These are phyloP conservation scores for Apiotrichum mycotoxinovorans DNA, from an alignment of 1,284 basidiomycete genomes.

Conservation along the genomic window DNA sequence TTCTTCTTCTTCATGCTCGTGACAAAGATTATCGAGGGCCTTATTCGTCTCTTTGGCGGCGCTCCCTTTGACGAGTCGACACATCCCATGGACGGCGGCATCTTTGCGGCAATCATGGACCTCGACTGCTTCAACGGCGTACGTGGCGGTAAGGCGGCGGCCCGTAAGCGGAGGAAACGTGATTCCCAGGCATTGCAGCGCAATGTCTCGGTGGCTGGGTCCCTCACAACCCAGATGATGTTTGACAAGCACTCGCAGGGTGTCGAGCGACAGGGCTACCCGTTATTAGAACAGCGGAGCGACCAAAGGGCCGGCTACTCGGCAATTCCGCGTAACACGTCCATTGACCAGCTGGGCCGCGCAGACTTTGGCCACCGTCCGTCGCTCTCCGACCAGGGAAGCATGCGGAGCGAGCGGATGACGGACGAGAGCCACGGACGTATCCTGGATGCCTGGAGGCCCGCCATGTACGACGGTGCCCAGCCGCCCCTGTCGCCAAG, in stretches of 20 bases:
- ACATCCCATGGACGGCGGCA: conserved; percentile 73
- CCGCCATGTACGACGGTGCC: not conserved
- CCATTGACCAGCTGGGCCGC: conserved; percentile 11
- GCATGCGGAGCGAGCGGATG: conserved; percentile 11
- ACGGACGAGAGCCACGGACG: conserved; percentile 25
- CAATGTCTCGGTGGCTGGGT: conserved; percentile 43
- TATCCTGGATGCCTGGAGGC: conserved; percentile 38
- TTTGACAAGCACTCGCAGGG: conserved; percentile 48
- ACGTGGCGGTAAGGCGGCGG: conserved; percentile 65
- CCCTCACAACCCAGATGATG: conserved; percentile 50
- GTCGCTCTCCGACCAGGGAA: conserved; percentile 15
- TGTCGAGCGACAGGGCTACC: conserved; percentile 23
- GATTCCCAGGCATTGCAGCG: conserved; percentile 41
- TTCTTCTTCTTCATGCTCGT: conserved; percentile 74
- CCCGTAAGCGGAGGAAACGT: conserved; percentile 51
- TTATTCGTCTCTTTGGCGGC: conserved; percentile 71
- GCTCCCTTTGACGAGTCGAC: conserved; percentile 80
- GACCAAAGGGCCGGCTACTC: conserved; percentile 17
- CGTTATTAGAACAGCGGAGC: not conserved
- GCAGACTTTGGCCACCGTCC: conserved; percentile 10
- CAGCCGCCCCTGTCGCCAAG: conserved; percentile 6
- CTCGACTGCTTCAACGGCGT: conserved; percentile 59
- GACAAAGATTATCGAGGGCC: conserved; percentile 77
- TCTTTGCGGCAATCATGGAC: conserved; percentile 65
- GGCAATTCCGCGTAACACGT: conserved; percentile 12